Conservation (phyloP, 441 rosid species). For the Arabidopsis lyrata region DNA sequence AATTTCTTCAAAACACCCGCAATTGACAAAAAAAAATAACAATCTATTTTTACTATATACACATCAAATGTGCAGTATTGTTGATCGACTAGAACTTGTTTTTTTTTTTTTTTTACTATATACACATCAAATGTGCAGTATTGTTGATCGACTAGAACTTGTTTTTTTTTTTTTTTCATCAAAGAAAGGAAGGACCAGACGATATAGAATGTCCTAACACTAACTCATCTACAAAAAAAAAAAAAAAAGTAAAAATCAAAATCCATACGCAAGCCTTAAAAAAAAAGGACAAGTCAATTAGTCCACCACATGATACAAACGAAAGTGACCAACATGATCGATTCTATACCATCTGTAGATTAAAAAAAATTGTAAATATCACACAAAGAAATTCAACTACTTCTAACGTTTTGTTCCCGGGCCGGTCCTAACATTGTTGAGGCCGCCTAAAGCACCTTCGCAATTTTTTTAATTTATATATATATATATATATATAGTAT, state of each 20-base stretch:
- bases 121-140: neutral
- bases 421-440: too few relatives aligned
- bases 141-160: neutral
- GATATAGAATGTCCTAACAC: neutral
- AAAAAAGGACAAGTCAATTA: neutral
- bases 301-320: constrained; percentile 7
- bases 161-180: neutral
- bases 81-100: too few relatives aligned
- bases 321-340: constrained; percentile 1
- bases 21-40: too few relatives aligned
- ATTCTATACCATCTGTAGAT: neutral
- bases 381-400: constrained; percentile 13
- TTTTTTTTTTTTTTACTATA: too few relatives aligned
- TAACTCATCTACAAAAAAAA: neutral
- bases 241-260: neutral
- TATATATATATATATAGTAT: too few relatives aligned
- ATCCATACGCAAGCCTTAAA: neutral
- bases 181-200: neutral
- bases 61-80: too few relatives aligned
- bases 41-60: too few relatives aligned
- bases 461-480: too few relatives aligned
- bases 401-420: constrained; percentile 5
- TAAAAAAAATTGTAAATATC: neutral
- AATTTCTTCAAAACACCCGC: neutral
- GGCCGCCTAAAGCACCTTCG: too few relatives aligned